Base-by-base conservation (phyloP, 768 basidiomycete species). In the Boletus vinaceobasis region DNA sequence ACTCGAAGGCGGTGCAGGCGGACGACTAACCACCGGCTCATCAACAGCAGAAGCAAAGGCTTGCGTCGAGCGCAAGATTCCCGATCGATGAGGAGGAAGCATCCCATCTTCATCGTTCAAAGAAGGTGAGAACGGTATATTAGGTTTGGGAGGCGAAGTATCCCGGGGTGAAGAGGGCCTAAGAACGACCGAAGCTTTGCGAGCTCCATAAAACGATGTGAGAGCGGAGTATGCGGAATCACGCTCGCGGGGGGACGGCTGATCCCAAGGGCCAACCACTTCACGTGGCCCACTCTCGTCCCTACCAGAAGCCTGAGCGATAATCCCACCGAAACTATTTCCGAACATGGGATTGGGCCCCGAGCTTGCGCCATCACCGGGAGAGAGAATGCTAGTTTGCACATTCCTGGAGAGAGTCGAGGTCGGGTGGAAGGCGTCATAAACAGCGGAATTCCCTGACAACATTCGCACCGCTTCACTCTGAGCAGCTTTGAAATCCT, bases 391-490 rank as follows among this genome's bases (percentile, higher is more conserved):
- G 29, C 56, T 56, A 13, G 56, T 39, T n/a, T 70, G 70, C 27
- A 56, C 39, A 39, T 58, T 68, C 60, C 71, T 63, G 15, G 70
- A 59, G 26, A 65, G 27, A 8, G 65, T 17, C 1, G 75, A 76
- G 1, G 86, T 79, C 1, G 85, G 82, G 66, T 91, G 86, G 74
- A 92, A 93, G 2, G 89, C 86, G 63, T 93, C 90, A 65, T 82
- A 92, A 1, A 87, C 80, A 23, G 75, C 74, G 3, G 79, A 65
- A 59, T 74, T 73, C 46, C 71, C 71, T 48, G 75, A 68, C 8
- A 79, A 61, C 50, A 80, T 61, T 19, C 70, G 64, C 21, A 75
- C 73, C 40, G 66, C 71, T 43, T 71, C 69, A 2, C 71, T 71
- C 26, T 80, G 71, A 42, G 45, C 40, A 31, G 73, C 71, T 35